These are phyloP conservation scores for Candida ulmi DNA, from an alignment of 805 yeast genomes.

Conservation along the genomic window DNA sequence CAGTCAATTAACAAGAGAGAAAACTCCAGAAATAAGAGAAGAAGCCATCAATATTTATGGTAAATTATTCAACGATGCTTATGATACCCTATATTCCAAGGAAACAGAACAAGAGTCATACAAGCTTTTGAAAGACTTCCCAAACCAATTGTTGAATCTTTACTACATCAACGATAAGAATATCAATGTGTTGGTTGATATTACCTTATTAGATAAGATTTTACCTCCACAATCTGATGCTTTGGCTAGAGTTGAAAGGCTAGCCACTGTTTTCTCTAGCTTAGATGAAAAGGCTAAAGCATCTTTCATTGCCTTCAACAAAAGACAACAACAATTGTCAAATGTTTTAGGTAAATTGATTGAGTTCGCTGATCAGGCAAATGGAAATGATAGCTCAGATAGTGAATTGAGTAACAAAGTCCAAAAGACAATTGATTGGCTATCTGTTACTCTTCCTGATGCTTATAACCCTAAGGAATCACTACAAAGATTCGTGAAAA, in stretches of 20 bases:
- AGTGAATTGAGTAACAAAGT: slow-evolving; percentile 29
- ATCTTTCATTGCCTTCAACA: slow-evolving; percentile 64
- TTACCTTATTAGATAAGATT: slow-evolving; percentile 50
- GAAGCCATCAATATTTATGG: slow-evolving; percentile 52
- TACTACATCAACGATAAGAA: slow-evolving; percentile 68
- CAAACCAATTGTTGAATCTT: slow-evolving; percentile 57
- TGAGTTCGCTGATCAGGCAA: slow-evolving; percentile 41
- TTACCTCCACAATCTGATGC: slow-evolving; percentile 49
- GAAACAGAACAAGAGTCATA: slow-evolving; percentile 18
- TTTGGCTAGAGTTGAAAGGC: slow-evolving; percentile 43
- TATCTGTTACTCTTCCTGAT: slow-evolving; percentile 52
- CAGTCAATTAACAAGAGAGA: slow-evolving; percentile 66
- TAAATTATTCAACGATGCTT: slow-evolving; percentile 45
- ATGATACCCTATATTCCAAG: slow-evolving; percentile 21
- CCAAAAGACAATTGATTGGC: slow-evolving; percentile 56
- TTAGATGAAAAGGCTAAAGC: slow-evolving; percentile 54
- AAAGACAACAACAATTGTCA: slow-evolving; percentile 60
- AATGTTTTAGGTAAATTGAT: slow-evolving; percentile 45
- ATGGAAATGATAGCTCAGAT: slow-evolving; percentile 25
- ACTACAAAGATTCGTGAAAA: slow-evolving; percentile 44
- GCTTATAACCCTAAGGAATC: slow-evolving; percentile 41
- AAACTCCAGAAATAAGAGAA: slow-evolving; percentile 56
- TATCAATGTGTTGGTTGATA: slow-evolving; percentile 64
- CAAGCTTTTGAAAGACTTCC: slow-evolving; percentile 39
- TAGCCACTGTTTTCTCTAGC: slow-evolving; percentile 41